Base-by-base conservation (phyloP, 345 rosid species). In the Aquilaria malaccensis region DNA sequence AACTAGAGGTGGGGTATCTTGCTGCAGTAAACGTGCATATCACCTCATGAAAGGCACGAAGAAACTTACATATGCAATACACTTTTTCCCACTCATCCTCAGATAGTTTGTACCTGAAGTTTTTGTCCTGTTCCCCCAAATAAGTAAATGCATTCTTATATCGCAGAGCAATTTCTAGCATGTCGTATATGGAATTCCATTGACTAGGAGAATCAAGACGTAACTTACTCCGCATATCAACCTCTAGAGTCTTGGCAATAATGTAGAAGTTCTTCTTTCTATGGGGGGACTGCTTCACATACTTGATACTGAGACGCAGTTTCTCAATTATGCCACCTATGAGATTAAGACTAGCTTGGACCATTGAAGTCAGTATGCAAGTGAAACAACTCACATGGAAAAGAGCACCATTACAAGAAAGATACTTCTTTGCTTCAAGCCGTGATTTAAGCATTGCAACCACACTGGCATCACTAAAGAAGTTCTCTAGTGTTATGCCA, bases 41-140 rank as follows among this genome's bases (percentile, higher is more conserved):
- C 50, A 32, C 63, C 71, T 59, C 73, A 41, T 45, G 58, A 52
- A 71, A 74, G 10, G 55, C 64, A 53, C 60, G 62, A 30, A 71
- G 59, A 62, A 73, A 65, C 62, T 68, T 63, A 57, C 58, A 61
- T n/a, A 64, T 22, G 29, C 49, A 15, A 45, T 55, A 48, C 57
- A 70, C 47, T 41, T 63, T 64, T 61, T 50, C 65, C 75, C 72
- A 70, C 52, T 73, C 70, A n/a, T 67, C 65, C n/a, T 57, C 75
- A 32, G 57, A 66, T 41, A 67, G 62, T 55, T 57, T 66, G 31
- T 58, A 58, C 59, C 41, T 58, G 29, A 67, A 70, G 45, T 43
- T 56, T 57, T 51, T 61, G 52, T 70, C 72, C 62, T 62, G 71
- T 15, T 67, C 63, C 3, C 67, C 70, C 50, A 62, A 29, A 30